Evolutionary conservation across 345 rosid species (phyloP), one percentile per base, ranked within the genome.

Genomic region (Turritis glabra): DNA sequence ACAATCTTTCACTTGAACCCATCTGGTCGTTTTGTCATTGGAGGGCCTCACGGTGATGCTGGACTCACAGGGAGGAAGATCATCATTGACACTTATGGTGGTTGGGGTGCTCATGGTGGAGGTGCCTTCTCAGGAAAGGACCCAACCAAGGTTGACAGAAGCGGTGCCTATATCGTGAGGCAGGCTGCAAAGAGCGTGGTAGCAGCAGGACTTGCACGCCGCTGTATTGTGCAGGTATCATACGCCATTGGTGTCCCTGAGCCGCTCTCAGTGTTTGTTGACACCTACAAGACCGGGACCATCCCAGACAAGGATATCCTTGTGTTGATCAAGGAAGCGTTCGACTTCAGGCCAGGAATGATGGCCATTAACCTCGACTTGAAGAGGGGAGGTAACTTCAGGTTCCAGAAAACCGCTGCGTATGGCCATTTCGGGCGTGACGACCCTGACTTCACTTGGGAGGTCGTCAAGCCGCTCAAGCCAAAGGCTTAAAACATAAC

Each of bases 41-140:
- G 95, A 47, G 95, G 95, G 8, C 95, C 95, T 26, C 95, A 87
- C 22, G 95, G 95, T 64, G 95, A 87, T 75, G 95, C 95, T 40
- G 95, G 95, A 55, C 92, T 89, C 51, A 89, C 95, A 0, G 95
- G 95, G 52, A 79, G 95, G 73, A 89, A 89, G 82, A 89, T 89
- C 52, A 89, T 89, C 66, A 85, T 89, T 2, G 96, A 89, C 75
- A 89, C 88, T 44, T 90, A 89, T 3, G 89, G 92, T 43, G 92
- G 90, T 2, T 84, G 90, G 92, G 92, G 92, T 7, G 96, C 96
- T 38, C 96, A 85, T 3, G 88, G 90, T 38, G 92, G 90, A 2
- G 96, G 92, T 10, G 89, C 96, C 5, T 89, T 89, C 87, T 86
- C 92, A 0, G 90, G 96, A 1, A 89, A 89, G 19, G 96, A 89